These are phyloP conservation scores for Monosporascus ibericus DNA, from an alignment of 2,329 filamentous ascomycete species.

Conservation along the genomic window DNA sequence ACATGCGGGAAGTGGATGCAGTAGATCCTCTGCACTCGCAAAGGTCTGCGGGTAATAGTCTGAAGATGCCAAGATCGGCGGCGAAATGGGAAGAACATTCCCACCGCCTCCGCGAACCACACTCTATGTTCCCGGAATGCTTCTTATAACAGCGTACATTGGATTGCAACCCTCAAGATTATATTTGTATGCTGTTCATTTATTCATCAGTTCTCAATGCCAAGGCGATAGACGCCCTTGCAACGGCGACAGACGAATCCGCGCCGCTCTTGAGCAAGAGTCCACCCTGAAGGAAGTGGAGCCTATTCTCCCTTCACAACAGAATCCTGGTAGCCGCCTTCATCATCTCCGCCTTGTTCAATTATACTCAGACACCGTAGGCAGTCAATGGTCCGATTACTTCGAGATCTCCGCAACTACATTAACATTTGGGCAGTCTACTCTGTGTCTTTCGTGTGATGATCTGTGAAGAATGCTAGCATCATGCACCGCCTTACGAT, in stretches of 20 bases:
- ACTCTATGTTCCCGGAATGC: too few species aligned
- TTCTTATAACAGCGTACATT: too few species aligned
- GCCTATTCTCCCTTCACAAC: constrained; percentile 6
- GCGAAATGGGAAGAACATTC: too few species aligned
- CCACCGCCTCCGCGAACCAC: too few species aligned
- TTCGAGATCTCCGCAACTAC: background rate
- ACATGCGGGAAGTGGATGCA: too few species aligned
- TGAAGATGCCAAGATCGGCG: too few species aligned
- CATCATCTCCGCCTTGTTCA: constrained; percentile 16
- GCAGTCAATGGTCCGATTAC: background rate
- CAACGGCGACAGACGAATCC: constrained; percentile 12
- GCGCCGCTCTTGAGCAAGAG: constrained; percentile 13
- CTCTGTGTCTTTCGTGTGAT: constrained; percentile 65
- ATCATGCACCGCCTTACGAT: constrained; percentile 43
- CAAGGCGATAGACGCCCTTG: too few species aligned
- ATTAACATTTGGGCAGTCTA: constrained; percentile 22
- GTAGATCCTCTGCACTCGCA: too few species aligned
- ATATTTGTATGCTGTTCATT: too few species aligned
- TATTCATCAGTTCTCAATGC: too few species aligned
- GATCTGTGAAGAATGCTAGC: constrained; percentile 64
- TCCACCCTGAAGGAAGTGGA: constrained; percentile 2
- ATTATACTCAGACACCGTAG: constrained; percentile 19
- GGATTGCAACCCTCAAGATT: too few species aligned
- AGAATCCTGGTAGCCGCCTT: constrained; percentile 13
- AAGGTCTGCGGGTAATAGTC: too few species aligned